Conservation (phyloP, 2,329 filamentous ascomycete species). For the Botryotinia calthae region DNA sequence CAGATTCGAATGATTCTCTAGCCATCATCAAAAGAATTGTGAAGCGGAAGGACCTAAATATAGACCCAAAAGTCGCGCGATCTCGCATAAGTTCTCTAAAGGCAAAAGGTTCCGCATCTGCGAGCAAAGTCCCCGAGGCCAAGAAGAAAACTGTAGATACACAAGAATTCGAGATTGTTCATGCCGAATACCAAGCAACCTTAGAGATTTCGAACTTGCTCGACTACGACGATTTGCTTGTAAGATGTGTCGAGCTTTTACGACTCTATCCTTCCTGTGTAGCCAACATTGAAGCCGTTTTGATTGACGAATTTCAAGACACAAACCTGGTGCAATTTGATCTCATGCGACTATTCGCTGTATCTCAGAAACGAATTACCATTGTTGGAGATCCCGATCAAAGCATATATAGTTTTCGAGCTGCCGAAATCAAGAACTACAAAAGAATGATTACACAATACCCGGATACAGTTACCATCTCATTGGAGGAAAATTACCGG, state of each 20-base stretch:
- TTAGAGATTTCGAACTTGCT: constrained; percentile 75
- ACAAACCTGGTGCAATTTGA: constrained; percentile 95
- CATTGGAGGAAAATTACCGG: constrained; percentile 91
- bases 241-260: constrained; percentile 79
- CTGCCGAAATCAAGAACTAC: constrained; percentile 87
- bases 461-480: constrained; percentile 74
- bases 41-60: constrained; percentile 64
- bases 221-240: constrained; percentile 90
- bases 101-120: constrained; percentile 47
- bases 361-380: constrained; percentile 72
- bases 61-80: constrained; percentile 70
- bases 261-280: constrained; percentile 73
- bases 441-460: constrained; percentile 74
- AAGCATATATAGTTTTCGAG: constrained; percentile 95
- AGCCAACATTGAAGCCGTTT: constrained; percentile 81
- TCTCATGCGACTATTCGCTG: constrained; percentile 83
- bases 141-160: constrained; percentile 46
- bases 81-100: constrained; percentile 73
- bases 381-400: constrained; percentile 97
- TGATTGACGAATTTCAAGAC: constrained; percentile 98
- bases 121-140: constrained; percentile 3
- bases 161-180: constrained; percentile 69
- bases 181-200: constrained; percentile 73
- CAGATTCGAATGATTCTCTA: constrained; percentile 76
- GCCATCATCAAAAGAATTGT: constrained; percentile 80